Base-by-base conservation (phyloP, 768 basidiomycete genomes). In the Chalciporus pseudorubinellus region DNA sequence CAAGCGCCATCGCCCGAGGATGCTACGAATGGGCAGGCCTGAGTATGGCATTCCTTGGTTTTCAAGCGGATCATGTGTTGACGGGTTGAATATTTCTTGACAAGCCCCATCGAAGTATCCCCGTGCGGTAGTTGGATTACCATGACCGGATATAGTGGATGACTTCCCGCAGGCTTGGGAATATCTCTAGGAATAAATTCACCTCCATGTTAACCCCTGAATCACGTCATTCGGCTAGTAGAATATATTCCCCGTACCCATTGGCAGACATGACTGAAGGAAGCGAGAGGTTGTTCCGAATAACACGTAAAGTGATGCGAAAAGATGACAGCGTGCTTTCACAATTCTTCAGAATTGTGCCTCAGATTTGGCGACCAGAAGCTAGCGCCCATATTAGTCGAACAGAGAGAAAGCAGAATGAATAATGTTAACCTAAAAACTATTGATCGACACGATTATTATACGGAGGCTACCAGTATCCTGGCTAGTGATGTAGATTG, bases 391-490 rank as follows among this genome's bases (percentile, higher is more conserved):
- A 29, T 36, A 6, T 26, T 26, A 9, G 24, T 38, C 14, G 28
- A 16, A 13, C 16, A 36, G 31, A 33, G 31, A 36, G 31, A 52
- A 43, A 22, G 39, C 11, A 38, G 40, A 38, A n/a, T 55, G 26
- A 53, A 56, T 56, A 53, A 53, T 48, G 55, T 55, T 53, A 56
- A 26, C 26, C 26, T 26, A 26, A 26, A 26, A 21, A 29, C 20
- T 39, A 5, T 13, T 31, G 13, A 31, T 31, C 39, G 46, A 14
- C 28, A 16, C n/a, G 3, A 16, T 6, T 36, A n/a, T 16, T n/a
- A 36, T 16, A 36, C 34, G n/a, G 16, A 51, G 26, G n/a, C 34
- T 26, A 28, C 14, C 2, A 26, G 38, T 14, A 18, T 29, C n/a
- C 31, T 21, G 28, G n/a, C 5, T 44, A 31, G 29, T 47, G 22